Conservation (phyloP, 257 asterid species). For the Perilla frutescens region DNA sequence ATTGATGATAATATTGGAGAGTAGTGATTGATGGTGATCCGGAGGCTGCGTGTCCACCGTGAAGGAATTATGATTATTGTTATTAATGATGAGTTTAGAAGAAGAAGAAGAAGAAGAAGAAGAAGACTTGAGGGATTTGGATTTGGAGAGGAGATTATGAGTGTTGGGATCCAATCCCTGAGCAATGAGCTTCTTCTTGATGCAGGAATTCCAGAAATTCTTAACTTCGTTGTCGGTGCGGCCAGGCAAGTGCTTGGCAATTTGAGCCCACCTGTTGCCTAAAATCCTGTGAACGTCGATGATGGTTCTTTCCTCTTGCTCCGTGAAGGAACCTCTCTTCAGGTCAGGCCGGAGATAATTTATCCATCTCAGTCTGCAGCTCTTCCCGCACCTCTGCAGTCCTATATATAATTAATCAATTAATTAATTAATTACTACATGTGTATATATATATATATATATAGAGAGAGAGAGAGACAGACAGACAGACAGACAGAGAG, state of each 20-base stretch:
- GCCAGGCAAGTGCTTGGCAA: constrained; percentile 93
- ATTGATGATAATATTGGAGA: background rate
- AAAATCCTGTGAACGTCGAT: constrained; percentile 81
- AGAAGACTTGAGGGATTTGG: background rate
- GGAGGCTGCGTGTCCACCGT: no score
- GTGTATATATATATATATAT: no score
- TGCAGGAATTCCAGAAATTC: constrained; percentile 95
- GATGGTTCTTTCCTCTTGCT: constrained; percentile 79
- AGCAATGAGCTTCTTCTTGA: constrained; percentile 85
- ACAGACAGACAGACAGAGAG: no score
- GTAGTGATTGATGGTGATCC: no score
- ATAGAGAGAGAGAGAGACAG: no score
- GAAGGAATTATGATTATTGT: no score
- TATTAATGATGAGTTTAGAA: background rate
- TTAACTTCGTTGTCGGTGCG: constrained; percentile 95
- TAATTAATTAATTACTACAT: no score
- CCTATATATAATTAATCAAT: constrained; percentile 43
- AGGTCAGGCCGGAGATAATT: constrained; percentile 91
- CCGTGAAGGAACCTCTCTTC: constrained; percentile 85
- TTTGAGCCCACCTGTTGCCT: constrained; percentile 97
- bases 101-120: background rate
- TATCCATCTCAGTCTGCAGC: constrained; percentile 93
- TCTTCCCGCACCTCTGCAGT: constrained; percentile 91
- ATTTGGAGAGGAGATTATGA: constrained; percentile 74
- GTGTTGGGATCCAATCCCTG: constrained; percentile 95